phyloP scores from a whole-genome alignment of 2,329 filamentous ascomycete species.

The Cytospora schulzeri region DNA sequence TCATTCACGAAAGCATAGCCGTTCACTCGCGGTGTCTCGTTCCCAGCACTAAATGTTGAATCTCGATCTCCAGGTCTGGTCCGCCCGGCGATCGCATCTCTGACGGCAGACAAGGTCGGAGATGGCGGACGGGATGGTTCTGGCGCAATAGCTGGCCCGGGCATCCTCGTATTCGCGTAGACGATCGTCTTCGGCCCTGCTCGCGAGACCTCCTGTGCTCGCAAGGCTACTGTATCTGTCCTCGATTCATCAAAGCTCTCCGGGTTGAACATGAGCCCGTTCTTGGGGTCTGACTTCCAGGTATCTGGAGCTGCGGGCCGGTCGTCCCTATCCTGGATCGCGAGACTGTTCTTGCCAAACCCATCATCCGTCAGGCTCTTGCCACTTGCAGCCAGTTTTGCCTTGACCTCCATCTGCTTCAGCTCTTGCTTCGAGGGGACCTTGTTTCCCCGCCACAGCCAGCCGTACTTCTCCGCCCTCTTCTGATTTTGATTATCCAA shows the following conservation, averaged over 20 bases:
- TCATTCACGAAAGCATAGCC: slow-evolving; percentile 95
- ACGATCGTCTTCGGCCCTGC: slow-evolving; percentile 76
- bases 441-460: slow-evolving; percentile 88
- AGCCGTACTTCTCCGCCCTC: slow-evolving; percentile 79
- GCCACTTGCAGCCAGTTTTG: slow-evolving; percentile 50
- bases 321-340: slow-evolving; percentile 67
- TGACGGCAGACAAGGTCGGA: slow-evolving; percentile 81
- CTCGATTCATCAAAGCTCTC: slow-evolving; percentile 63
- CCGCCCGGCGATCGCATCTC: slow-evolving; percentile 78
- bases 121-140: slow-evolving; percentile 64
- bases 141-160: slow-evolving; percentile 46
- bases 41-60: slow-evolving; percentile 57
- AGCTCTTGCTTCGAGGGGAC: slow-evolving; percentile 79
- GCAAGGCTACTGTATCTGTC: slow-evolving; percentile 64
- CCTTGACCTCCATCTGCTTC: slow-evolving; percentile 64
- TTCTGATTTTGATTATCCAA: slow-evolving; percentile 90
- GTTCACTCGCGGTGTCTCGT: slow-evolving; percentile 86
- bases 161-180: slow-evolving; percentile 82
- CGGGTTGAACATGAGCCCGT: slow-evolving; percentile 83
- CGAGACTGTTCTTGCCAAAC: slow-evolving; percentile 58
- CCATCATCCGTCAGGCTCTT: slow-evolving; percentile 57
- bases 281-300: slow-evolving; percentile 76
- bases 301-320: slow-evolving; percentile 76
- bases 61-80: slow-evolving; percentile 66
- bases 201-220: slow-evolving; percentile 68